Evolutionary conservation across 1,139 yeast genomes (phyloP), one percentile per base, ranked within the genome.

Genomic region (Yamadazyma taylorii): DNA sequence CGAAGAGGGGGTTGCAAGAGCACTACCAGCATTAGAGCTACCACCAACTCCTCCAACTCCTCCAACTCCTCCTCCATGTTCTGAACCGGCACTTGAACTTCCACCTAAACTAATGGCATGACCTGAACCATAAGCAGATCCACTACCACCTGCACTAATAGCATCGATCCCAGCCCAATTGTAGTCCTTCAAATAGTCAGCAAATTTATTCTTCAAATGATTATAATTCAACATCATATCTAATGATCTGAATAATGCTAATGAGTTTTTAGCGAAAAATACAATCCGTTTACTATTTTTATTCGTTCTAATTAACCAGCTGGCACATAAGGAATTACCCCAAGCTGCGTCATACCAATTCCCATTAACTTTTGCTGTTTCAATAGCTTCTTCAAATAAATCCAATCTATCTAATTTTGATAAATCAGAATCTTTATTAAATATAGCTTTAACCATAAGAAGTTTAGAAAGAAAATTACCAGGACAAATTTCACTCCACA

Each of bases 301-400:
- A 3, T 64, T 55, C n/a, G 51, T 53, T 2, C 42, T 49, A n/a
- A 54, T 54, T 11, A 76, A 50, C 77, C 78, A 76, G 12, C 55
- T 56, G 2, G 74, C 78, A 55, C 80, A 75, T 15, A 70, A 55
- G 34, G 69, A 69, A 41, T 67, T 60, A 4, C 65, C 64, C 46
- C 69, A 52, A 1, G 75, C 79, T 4, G 64, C 65, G 37, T 73
- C 79, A 26, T 63, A 58, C 48, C 61, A 55, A 22, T 60, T 52
- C 3, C 62, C 61, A 24, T 53, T 45, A 12, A 49, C 47, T 12
- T 56, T 51, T 1, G 78, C 73, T 3, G 43, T 38, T 16, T 66
- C 71, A 15, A 75, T 61, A 0, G 80, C 73, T 27, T 63, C 71
- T 41, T 75, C 78, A 50, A 69, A 77, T 12, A 58, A 46, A 41